Evolutionary conservation across 345 rosid species (phyloP), one percentile per base, ranked within the genome.

Genomic region (Garcia nutans): DNA sequence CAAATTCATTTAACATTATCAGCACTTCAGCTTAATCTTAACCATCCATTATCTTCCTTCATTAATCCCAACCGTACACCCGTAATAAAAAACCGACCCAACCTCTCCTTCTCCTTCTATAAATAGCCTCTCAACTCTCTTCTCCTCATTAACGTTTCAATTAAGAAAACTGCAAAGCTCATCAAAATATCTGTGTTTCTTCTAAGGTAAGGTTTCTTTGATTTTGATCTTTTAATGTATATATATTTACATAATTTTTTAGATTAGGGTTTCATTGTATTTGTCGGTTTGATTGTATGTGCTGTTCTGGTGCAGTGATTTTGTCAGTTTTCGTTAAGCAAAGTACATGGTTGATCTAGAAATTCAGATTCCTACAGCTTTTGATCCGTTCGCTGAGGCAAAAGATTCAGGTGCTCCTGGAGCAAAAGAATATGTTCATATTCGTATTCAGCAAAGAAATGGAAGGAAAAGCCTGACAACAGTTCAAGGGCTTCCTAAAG

Each of bases 311-410:
- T 54, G 8, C 58, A 47, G 72, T 47, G n/a, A 12, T 15, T 17
- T 13, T 68, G 49, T 0, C 1, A 20, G 42, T 50, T 31, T 3
- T 69, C 22, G 58, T 15, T 22, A 13, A 70, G 47, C 49, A 17
- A 55, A 54, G 73, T 93, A 85, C 95, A 93, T 93, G 98, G 93
- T 91, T 90, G 88, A 87, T 63, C 28, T 69, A 70, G 93, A 88
- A 78, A 19, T 73, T 49, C 86, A 89, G 81, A 82, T 93, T 70
- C 98, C 95, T 52, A 31, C 84, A 11, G 77, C 91, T 41, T 89
- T 84, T 65, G 97, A 93, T 73, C 97, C 98, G 2, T 89, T 93
- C 41, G 87, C 89, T 1, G 93, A 89, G 49, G 91, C 90, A 1
- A 77, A 76, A 52, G 88, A 89, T 11, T 69, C 87, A 2, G 89